These are phyloP conservation scores for Russula sp. DNA, from an alignment of 768 basidiomycete genomes.

Conservation along the genomic window DNA sequence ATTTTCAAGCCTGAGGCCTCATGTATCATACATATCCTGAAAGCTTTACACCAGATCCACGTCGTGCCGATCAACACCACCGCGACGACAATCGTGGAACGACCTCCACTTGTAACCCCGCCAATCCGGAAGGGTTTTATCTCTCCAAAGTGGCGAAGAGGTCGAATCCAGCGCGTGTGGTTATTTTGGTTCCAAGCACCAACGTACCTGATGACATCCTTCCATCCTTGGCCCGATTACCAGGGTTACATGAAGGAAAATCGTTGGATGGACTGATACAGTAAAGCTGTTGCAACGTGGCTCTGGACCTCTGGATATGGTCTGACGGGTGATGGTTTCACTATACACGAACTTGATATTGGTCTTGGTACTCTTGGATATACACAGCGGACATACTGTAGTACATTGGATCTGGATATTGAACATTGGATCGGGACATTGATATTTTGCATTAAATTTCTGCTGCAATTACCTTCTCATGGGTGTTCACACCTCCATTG, in stretches of 20 bases:
- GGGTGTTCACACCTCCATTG: too few relatives aligned
- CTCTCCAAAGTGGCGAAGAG: neutral
- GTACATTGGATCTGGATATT: slow-evolving; percentile 3
- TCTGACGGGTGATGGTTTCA: neutral
- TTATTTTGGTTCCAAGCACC: slow-evolving; percentile 1
- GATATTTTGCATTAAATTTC: too few relatives aligned
- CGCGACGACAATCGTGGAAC: neutral
- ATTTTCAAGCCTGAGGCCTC: too few relatives aligned
- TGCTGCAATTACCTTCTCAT: too few relatives aligned
- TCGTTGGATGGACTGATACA: slow-evolving; percentile 9
- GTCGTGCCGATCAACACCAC: neutral
- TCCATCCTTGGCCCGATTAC: neutral
- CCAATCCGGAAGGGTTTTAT: slow-evolving; percentile 2
- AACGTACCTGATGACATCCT: neutral
- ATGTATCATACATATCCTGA: too few relatives aligned
- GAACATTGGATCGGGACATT: neutral
- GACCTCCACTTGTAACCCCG: neutral
- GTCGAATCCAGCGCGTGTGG: neutral
- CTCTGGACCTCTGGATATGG: neutral
- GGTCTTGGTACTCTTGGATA: neutral
- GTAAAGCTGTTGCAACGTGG: slow-evolving; percentile 5
- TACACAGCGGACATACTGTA: too few relatives aligned
- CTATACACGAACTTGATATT: neutral
- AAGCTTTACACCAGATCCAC: neutral
- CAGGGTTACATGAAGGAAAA: neutral